phyloP scores from a whole-genome alignment of 2,329 filamentous ascomycete species.

The Leptosphaerulina australis region DNA sequence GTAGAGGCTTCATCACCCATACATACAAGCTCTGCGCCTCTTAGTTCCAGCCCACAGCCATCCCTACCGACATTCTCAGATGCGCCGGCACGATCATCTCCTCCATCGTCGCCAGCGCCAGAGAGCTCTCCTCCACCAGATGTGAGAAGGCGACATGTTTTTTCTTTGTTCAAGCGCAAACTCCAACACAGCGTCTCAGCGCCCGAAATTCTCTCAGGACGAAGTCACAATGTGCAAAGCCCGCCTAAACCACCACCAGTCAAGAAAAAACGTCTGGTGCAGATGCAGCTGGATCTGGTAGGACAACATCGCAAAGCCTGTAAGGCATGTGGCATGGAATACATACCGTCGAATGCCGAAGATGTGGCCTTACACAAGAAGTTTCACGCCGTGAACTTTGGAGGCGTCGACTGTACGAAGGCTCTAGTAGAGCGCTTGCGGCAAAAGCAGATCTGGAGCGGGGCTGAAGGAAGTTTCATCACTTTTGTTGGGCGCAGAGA shows the following conservation, averaged over 20 bases:
- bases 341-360: constrained; percentile 65
- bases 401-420: constrained; percentile 66
- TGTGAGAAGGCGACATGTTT: constrained; percentile 54
- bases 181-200: constrained; percentile 18
- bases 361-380: constrained; percentile 68
- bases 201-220: constrained; percentile 33
- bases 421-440: constrained; percentile 60
- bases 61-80: constrained; percentile 50
- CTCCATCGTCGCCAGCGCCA: constrained; percentile 40
- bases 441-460: constrained; percentile 58
- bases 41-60: constrained; percentile 43
- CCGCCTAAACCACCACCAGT: constrained; percentile 34
- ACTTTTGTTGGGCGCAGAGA: constrained; percentile 64
- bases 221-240: constrained; percentile 43
- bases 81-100: constrained; percentile 40
- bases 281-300: constrained; percentile 67
- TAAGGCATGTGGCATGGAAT: constrained; percentile 68
- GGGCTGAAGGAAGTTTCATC: constrained; percentile 56
- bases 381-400: constrained; percentile 66
- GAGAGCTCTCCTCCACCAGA: constrained; percentile 32
- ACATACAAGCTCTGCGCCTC: constrained; percentile 20
- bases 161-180: constrained; percentile 53
- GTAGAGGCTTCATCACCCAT: constrained; percentile 5
- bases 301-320: constrained; percentile 63
- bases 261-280: constrained; percentile 53